Evolutionary conservation across 768 basidiomycete species (phyloP).

Genomic region (Lactarius quietus): DNA sequence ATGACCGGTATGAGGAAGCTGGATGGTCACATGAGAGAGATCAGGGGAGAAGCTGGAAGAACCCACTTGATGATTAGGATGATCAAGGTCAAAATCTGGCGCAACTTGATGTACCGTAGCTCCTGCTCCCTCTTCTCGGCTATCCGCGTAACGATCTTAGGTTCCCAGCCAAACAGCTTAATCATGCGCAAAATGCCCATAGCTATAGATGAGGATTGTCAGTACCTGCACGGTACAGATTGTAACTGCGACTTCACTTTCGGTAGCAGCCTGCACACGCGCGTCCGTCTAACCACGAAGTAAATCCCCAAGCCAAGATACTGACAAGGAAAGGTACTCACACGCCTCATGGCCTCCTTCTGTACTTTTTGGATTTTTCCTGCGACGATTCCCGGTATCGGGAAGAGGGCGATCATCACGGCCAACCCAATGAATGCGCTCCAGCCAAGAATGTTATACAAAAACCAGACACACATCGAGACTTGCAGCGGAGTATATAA

Average conservation of each 20-base stretch:
- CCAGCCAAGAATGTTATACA: conserved; percentile 48
- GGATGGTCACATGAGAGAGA: not conserved
- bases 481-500: conserved; percentile 42
- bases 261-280: conserved; percentile 44
- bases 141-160: conserved; percentile 37
- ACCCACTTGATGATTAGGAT: conserved; percentile 34
- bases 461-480: conserved; percentile 38
- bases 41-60: not conserved
- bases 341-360: conserved; percentile 40
- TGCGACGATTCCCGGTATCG: conserved; percentile 41
- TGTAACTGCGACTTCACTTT: conserved; percentile 31
- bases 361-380: conserved; percentile 37
- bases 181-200: conserved; percentile 44
- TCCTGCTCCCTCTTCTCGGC: conserved; percentile 39
- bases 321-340: conserved; percentile 18
- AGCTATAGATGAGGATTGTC: conserved; percentile 27
- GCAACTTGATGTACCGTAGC: conserved; percentile 35
- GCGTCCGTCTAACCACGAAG: conserved; percentile 39
- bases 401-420: conserved; percentile 39
- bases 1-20: conserved; percentile 41
- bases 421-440: conserved; percentile 43
- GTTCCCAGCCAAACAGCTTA: conserved; percentile 64
- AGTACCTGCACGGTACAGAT: not conserved
- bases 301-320: not conserved
- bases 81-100: conserved; percentile 35